Evolutionary conservation across 2,329 filamentous ascomycete genomes (phyloP).

Genomic region (Trichophyton benhamiae): DNA sequence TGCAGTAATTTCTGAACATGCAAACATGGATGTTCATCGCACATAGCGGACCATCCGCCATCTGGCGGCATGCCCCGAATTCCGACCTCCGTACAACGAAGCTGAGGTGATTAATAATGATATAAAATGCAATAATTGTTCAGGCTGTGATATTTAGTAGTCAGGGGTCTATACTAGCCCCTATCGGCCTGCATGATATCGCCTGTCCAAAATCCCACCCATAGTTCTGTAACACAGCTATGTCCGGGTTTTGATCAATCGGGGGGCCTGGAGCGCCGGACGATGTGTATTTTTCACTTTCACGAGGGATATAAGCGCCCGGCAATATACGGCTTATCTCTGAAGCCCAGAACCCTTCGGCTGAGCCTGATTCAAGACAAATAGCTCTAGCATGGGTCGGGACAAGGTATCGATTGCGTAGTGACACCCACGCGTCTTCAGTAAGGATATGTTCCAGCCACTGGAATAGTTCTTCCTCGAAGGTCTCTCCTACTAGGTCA

Average conservation of each 20-base stretch:
- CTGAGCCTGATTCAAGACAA: conserved; percentile 19
- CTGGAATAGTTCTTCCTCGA: conserved; percentile 33
- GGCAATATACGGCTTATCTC: neutral
- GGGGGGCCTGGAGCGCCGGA: neutral
- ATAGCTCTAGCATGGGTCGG: conserved; percentile 23
- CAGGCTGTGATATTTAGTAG: neutral
- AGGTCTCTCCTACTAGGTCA: conserved; percentile 19
- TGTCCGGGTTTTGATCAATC: neutral
- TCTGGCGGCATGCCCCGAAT: neutral
- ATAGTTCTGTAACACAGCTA: conserved; percentile 6
- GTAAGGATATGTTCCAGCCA: conserved; percentile 41
- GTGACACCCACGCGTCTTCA: conserved; percentile 26
- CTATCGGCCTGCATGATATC: conserved; percentile 25
- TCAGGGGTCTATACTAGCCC: conserved; percentile 8
- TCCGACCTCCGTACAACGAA: neutral
- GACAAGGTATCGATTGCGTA: conserved; percentile 20
- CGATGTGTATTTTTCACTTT: neutral
- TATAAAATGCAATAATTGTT: neutral
- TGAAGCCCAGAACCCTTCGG: conserved; percentile 4
- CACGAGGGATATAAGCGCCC: neutral
- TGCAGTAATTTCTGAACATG: neutral
- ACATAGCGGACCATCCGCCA: neutral
- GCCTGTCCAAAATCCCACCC: conserved; percentile 13
- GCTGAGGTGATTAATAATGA: neutral
- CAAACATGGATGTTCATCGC: neutral